Conservation (phyloP, 164 flowering plant genomes). For the Stephania japonica region DNA sequence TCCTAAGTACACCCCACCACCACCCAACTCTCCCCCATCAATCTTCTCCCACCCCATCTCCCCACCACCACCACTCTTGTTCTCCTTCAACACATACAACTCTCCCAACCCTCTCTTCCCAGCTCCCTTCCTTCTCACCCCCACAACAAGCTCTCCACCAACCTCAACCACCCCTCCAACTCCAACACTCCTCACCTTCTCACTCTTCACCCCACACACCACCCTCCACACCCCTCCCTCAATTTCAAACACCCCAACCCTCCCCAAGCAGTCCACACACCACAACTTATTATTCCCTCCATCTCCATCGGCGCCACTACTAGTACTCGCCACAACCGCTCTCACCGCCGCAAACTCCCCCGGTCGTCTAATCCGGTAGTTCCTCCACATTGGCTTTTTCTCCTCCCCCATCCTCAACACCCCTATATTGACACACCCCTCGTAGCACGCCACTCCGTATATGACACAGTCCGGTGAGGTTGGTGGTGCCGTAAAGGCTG, state of each 20-base stretch:
- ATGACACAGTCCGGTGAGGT: background rate
- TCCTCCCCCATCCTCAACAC: background rate
- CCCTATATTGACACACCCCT: no score
- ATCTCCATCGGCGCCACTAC: background rate
- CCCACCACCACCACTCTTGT: no score
- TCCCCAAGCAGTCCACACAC: background rate
- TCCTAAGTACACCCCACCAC: background rate
- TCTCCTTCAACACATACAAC: no score
- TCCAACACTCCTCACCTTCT: background rate
- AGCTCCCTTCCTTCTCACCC: background rate
- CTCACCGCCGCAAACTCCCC: background rate
- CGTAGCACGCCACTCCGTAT: background rate
- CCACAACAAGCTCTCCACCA: conserved; percentile 5
- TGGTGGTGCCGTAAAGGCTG: background rate
- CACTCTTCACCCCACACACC: background rate
- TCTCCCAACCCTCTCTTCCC: background rate
- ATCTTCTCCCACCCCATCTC: background rate
- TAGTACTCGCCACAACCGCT: background rate
- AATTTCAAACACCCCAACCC: background rate
- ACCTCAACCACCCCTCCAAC: conserved; percentile 4
- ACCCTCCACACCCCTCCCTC: background rate
- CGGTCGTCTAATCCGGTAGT: background rate
- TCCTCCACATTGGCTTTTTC: background rate
- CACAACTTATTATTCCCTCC: background rate
- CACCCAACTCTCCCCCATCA: background rate